Conservation (phyloP, 345 rosid genomes). For the Hevea brasiliensis region DNA sequence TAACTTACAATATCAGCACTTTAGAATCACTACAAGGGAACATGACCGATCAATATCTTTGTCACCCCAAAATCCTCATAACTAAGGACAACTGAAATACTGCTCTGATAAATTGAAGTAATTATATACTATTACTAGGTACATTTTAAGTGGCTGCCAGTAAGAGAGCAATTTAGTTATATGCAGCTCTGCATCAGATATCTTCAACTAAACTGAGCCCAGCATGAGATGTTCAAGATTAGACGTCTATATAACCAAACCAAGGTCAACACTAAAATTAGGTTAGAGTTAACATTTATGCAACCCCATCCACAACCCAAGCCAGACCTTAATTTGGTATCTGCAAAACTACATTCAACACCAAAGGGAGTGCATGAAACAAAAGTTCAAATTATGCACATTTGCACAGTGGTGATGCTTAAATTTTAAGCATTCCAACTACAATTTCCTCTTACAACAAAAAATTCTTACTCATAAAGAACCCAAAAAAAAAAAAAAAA, state of each 20-base stretch:
- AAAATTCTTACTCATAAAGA: no score
- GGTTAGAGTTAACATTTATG: no score
- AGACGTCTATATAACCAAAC: neutral
- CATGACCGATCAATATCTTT: no score
- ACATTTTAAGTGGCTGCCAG: neutral
- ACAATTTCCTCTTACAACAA: neutral
- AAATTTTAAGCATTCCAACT: conserved; percentile 2
- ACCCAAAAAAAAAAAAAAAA: no score
- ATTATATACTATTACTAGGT: neutral
- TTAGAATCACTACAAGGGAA: neutral
- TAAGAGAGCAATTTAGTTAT: neutral
- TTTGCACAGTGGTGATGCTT: neutral
- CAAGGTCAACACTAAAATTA: neutral
- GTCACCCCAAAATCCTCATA: neutral
- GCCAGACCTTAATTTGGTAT: no score
- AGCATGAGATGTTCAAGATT: neutral
- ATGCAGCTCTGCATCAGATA: neutral
- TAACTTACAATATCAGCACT: neutral
- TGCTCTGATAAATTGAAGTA: neutral
- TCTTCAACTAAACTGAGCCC: neutral
- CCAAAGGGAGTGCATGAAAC: neutral
- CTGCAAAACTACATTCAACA: neutral
- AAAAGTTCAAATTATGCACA: neutral
- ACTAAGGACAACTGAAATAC: neutral
- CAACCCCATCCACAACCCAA: no score